Evolutionary conservation across 495 filamentous ascomycete genomes (phyloP), one percentile per base, ranked within the genome.

Genomic region (Neohortaea acidophila): DNA sequence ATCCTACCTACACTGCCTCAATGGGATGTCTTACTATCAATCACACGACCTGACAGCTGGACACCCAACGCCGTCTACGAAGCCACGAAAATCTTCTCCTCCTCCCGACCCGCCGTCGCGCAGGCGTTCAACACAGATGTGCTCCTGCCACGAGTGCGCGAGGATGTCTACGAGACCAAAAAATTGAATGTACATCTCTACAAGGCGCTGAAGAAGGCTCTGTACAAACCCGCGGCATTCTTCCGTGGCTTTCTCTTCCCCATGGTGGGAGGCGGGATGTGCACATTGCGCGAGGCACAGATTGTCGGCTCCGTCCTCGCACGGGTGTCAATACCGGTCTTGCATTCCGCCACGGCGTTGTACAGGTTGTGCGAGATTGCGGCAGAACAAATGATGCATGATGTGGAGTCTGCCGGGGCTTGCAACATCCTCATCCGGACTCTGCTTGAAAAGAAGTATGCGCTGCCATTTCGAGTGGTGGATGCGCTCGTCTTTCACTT

Each of bases 171-270:
- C 44, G 83, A 89, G 57, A 78, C 73, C 30, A 86, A 84, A 62
- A 94, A 92, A 51, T 65, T 99, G 29, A 94, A 94, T 44, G 79
- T 94, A 1, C 91, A 96, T 60, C 69, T 94, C 3, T 99, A 92
- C 66, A 81, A 84, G 41, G 73, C 83, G 1, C 64, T 97, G 32
- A 93, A 92, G 58, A 92, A 92, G 54, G 75, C 77, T 2, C 67
- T 96, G 7, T 99, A 94, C 66, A 96, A 94, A 53, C 91, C 89
- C 2, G 81, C 84, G 0, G 83, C 84, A 17, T 99, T 91, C 61
- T 96, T 99, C 67, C 94, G 94, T 58, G 89, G 89, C 1, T 72
- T 96, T 45, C 65, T 97, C 4, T 96, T 96, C 52, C 91, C 91
- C 3, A 67, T 97, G 9, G 77, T 87, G 0, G 68, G 67, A 12